A percentile compares a stretch with the other conserved stretches of the same genome.
These are phyloP conservation scores for Rubroboletus pulcherrimus DNA, from an alignment of 768 basidiomycete species.

Conservation along the genomic window DNA sequence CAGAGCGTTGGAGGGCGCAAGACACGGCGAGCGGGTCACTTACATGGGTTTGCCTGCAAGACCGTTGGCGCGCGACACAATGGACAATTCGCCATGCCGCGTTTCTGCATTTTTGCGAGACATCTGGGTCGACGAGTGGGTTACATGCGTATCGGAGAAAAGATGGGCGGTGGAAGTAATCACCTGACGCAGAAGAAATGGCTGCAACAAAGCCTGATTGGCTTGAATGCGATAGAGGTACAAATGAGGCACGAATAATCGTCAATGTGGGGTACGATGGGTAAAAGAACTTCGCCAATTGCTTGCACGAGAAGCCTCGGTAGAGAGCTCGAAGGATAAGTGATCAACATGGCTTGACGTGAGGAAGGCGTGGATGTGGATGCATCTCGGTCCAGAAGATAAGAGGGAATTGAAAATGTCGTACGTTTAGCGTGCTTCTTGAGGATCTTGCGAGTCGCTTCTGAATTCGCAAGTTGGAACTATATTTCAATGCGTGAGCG, in stretches of 20 bases:
- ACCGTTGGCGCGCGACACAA: conserved; percentile 81
- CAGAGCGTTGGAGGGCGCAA: background rate
- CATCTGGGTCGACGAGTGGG: conserved; percentile 39
- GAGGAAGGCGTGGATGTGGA: conserved; percentile 11
- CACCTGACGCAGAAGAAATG: conserved; percentile 78
- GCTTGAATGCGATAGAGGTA: conserved; percentile 88
- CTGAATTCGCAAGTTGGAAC: conserved; percentile 82
- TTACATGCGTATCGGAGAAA: background rate
- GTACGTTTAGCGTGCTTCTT: conserved; percentile 95
- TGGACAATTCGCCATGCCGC: conserved; percentile 72
- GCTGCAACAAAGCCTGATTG: conserved; percentile 74
- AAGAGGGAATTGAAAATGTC: conserved; percentile 59
- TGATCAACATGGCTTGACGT: conserved; percentile 31
- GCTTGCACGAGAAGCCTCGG: conserved; percentile 74
- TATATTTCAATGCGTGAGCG: conserved; percentile 21
- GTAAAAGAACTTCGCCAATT: conserved; percentile 76
- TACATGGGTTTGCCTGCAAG: conserved; percentile 70
- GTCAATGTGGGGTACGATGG: conserved; percentile 73
- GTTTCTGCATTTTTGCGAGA: conserved; percentile 88
- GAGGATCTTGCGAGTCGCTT: conserved; percentile 88
- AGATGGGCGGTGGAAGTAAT: background rate
- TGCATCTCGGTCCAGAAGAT: conserved; percentile 20
- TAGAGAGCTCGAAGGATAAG: conserved; percentile 38
- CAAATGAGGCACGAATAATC: conserved; percentile 90
- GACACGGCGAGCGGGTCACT: conserved; percentile 27